Base-by-base conservation (phyloP, 768 basidiomycete species). In the Hebeloma cylindrosporum region DNA sequence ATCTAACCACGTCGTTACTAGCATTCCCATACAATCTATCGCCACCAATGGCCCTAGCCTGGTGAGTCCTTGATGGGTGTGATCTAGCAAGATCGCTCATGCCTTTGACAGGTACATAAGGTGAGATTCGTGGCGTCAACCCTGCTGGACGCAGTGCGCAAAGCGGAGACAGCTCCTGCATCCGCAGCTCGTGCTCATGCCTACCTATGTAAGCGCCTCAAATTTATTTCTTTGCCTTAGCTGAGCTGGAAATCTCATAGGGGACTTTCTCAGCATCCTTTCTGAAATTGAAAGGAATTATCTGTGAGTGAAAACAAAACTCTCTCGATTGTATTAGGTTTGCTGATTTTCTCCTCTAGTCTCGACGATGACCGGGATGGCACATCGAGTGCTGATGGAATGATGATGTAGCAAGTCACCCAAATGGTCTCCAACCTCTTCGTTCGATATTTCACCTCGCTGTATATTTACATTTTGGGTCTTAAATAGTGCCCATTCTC, bases 71-170 rank as follows among this genome's bases (percentile, higher is more conserved):
- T 13, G 18, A 17, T 21, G 7, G 13, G 7, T n/a, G 3, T 11
- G 16, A 13, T 16, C 8, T 9, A 18, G 21, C 40, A 23, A 6
- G 31, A 23, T 46, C 8, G 33, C n/a, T 38, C 67, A 25, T 52
- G 30, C 5, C 35, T 43, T 44, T 48, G 20, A 31, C 50, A 86
- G 83, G 89, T 94, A 11, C 85, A 89, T 61, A 94, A 94, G 75
- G 91, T 94, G 50, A 83, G 93, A 46, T 94, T 92, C 62, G 90
- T 94, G 27, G 93, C 93, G 11, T 93, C 90, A 9, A 92, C 90
- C 2, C 68, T 95, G 40, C 72, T 94, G 47, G 91, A 93, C 60
- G 81, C 88, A 13, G 85, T 94, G 25, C 75, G 83, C 38, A 85
- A 87, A 65, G 86, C 82, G 36, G 87, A 88, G 58, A 86, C 81